A percentile compares a stretch with the other conserved stretches of the same genome.
Evolutionary conservation across 345 rosid genomes (phyloP).

Genomic region (Citrus medica): DNA sequence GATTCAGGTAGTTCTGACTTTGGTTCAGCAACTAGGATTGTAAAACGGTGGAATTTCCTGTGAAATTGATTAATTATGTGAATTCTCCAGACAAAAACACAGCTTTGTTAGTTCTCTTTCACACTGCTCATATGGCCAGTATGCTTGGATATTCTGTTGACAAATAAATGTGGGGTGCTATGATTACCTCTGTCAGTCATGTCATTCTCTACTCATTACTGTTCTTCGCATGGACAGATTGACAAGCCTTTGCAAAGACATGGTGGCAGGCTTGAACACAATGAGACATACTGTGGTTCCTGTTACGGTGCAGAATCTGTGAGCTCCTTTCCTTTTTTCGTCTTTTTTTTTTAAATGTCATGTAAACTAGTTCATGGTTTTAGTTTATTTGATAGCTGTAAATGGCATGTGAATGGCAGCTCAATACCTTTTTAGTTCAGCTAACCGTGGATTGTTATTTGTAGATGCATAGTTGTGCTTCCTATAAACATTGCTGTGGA

Average conservation of each 20-base stretch:
- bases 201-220: conserved; percentile 10
- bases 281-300: conserved; percentile 93
- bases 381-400: not conserved
- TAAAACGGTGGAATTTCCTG: not conserved
- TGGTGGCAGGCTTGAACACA: conserved; percentile 97
- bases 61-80: not conserved
- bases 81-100: not conserved
- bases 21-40: not conserved
- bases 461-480: not conserved
- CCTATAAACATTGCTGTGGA: not conserved
- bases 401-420: not conserved
- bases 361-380: not conserved
- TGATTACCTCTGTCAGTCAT: not conserved
- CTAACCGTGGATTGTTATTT: not conserved
- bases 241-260: conserved; percentile 93
- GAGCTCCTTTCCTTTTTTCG: conserved; percentile 18
- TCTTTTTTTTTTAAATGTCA: not conserved
- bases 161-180: not conserved
- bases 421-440: not conserved
- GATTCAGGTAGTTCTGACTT: not conserved
- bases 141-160: not conserved
- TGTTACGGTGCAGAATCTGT: conserved; percentile 92
- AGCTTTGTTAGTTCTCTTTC: not conserved
- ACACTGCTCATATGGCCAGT: not conserved
- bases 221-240: conserved; percentile 47